Evolutionary conservation across 192 early-diverging fungal genomes (phyloP).

Genomic region (Spinellus fusiger): DNA sequence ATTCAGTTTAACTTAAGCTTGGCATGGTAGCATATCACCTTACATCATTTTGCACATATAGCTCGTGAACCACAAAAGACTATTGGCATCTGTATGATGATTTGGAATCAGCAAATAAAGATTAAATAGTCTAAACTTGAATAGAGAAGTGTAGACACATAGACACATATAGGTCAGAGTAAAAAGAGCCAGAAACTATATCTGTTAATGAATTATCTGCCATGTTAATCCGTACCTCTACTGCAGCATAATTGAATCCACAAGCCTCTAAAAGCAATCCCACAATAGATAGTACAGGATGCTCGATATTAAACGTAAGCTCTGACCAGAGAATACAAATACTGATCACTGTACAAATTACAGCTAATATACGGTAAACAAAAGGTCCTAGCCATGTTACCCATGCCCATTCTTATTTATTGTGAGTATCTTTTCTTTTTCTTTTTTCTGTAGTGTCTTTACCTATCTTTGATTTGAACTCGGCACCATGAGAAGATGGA

Average conservation of each 20-base stretch:
- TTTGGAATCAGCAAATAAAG: constrained; percentile 85
- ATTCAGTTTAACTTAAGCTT: constrained; percentile 33
- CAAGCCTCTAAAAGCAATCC: constrained; percentile 50
- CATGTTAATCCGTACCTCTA: constrained; percentile 43
- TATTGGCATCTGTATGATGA: constrained; percentile 90
- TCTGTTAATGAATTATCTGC: constrained; percentile 10
- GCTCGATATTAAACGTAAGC: constrained; percentile 73
- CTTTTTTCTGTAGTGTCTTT: not conserved
- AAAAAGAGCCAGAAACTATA: constrained; percentile 62
- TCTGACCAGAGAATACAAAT: constrained; percentile 88
- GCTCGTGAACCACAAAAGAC: constrained; percentile 86
- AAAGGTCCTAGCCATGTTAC: constrained; percentile 68
- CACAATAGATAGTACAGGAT: constrained; percentile 69
- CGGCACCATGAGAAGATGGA: no score
- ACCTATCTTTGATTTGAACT: no score
- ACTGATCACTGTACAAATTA: constrained; percentile 58
- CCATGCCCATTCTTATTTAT: constrained; percentile 77
- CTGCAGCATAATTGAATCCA: constrained; percentile 53
- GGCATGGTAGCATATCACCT: constrained; percentile 21
- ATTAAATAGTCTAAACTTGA: constrained; percentile 86
- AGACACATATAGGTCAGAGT: constrained; percentile 88
- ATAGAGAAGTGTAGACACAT: constrained; percentile 87
- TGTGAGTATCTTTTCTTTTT: not conserved
- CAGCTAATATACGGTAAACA: constrained; percentile 48
- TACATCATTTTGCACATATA: constrained; percentile 82